Base-by-base conservation (phyloP, 331 rosid genomes). In the Acacia concinna region DNA sequence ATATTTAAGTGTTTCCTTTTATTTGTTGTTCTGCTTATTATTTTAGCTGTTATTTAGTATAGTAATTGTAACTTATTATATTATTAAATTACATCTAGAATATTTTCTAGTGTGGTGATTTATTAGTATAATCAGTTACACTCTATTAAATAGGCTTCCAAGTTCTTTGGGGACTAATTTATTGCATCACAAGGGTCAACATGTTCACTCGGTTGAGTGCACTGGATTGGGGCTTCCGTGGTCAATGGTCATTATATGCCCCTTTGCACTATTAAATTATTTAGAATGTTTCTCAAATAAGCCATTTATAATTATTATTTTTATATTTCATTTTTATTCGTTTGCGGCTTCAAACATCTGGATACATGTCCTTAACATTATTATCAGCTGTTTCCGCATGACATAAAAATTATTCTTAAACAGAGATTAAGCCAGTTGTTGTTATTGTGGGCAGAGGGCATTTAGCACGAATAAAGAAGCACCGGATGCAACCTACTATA, bases 391-490 rank as follows among this genome's bases (percentile, higher is more conserved):
- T n/a, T n/a, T n/a, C n/a, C n/a, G n/a, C n/a, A n/a, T n/a, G n/a
- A n/a, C n/a, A n/a, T n/a, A n/a, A n/a, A n/a, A n/a, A n/a, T n/a
- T n/a, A n/a, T n/a, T n/a, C n/a, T n/a, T n/a, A n/a, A n/a, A n/a
- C n/a, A n/a, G n/a, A n/a, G n/a, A n/a, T n/a, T n/a, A n/a, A n/a
- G n/a, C n/a, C n/a, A n/a, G n/a, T 91, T 46, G 99, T 93, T 43
- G 99, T 97, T 9, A 97, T 91, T 79, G 98, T 96, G 73, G 98
- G 99, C 51, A 93, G 89, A 84, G 99, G 93, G 32, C 99, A 96
- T 85, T 87, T 96, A 30, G 90, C 72, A 87, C 98, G 99, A 89
- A 91, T 96, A 72, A 87, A 82, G 81, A 91, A 89, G 84, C 85
- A 96, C 27, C 89, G 97, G 99, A 76, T 79, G 89, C 94, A 96